These are phyloP conservation scores for Echeveria elegans DNA, from an alignment of 164 flowering plant species.

Conservation along the genomic window DNA sequence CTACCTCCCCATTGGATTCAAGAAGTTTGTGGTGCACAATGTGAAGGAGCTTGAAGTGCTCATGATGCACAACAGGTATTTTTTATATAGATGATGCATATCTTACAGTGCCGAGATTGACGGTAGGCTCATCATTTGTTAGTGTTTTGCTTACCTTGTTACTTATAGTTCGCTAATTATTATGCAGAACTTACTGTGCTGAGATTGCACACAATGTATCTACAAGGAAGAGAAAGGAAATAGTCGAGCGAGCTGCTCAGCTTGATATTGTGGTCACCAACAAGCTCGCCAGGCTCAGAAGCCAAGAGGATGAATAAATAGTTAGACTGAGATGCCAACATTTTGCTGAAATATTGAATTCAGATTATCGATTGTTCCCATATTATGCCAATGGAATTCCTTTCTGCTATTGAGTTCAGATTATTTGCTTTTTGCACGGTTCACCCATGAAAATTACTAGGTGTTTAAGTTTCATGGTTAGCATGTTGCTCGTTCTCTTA, in stretches of 20 bases:
- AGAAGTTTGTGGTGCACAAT: slow-evolving; percentile 73
- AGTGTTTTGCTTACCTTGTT: background rate
- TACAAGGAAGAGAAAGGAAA: slow-evolving; percentile 58
- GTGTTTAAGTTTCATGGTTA: no score
- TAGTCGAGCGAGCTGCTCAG: slow-evolving; percentile 71
- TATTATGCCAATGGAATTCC: no score
- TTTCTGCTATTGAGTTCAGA: background rate
- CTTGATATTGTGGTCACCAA: slow-evolving; percentile 72
- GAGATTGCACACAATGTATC: slow-evolving; percentile 69
- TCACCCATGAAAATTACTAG: background rate
- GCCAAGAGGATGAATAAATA: slow-evolving; percentile 72
- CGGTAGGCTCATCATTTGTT: background rate
- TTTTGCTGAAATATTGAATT: background rate
- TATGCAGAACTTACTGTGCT: slow-evolving; percentile 55
- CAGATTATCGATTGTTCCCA: background rate
- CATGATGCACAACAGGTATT: slow-evolving; percentile 79
- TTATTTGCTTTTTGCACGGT: background rate
- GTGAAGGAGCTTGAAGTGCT: slow-evolving; percentile 51
- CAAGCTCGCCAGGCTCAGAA: slow-evolving; percentile 71
- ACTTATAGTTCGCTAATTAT: background rate
- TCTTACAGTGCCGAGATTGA: no score
- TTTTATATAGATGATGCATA: no score
- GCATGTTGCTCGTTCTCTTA: background rate
- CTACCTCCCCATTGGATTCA: slow-evolving; percentile 71
- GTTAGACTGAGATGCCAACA: background rate